phyloP scores from a whole-genome alignment of 306 rosid genomes.

The Clitoria ternatea region DNA sequence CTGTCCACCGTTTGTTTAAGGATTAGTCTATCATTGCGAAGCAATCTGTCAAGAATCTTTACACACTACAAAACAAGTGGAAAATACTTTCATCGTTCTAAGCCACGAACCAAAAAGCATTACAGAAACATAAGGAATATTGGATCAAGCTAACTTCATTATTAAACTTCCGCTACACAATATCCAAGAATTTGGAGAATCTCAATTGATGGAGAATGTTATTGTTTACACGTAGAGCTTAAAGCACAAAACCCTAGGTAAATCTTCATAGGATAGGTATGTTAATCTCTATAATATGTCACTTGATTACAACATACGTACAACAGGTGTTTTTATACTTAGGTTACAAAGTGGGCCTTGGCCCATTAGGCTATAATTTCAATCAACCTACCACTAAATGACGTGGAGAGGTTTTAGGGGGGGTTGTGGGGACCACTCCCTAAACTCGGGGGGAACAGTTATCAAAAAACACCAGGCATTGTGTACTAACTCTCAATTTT shows the following conservation, averaged over 20 bases:
- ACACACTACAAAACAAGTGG: constrained; percentile 48
- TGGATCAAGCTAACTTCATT: constrained; percentile 49
- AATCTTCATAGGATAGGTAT: no score
- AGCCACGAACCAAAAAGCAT: constrained; percentile 13
- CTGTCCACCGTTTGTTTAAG: constrained; percentile 65
- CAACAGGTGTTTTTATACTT: no score
- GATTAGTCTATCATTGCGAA: constrained; percentile 82
- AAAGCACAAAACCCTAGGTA: no score
- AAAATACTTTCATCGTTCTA: background rate
- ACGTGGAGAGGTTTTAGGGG: no score
- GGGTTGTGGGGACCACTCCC: no score
- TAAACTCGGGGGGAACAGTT: no score
- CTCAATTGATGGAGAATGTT: constrained; percentile 77
- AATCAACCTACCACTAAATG: no score
- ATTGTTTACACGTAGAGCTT: no score
- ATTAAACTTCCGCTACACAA: constrained; percentile 49
- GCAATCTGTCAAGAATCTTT: constrained; percentile 69
- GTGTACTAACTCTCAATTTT: constrained; percentile 31
- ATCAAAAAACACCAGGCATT: constrained; percentile 61
- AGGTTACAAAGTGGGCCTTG: no score
- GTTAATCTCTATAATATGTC: no score
- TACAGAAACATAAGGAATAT: constrained; percentile 7
- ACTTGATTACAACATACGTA: no score
- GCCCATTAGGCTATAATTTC: no score
- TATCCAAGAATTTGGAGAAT: constrained; percentile 70